Evolutionary conservation across 2,329 filamentous ascomycete genomes (phyloP).

Genomic region (Venturia nashicola): DNA sequence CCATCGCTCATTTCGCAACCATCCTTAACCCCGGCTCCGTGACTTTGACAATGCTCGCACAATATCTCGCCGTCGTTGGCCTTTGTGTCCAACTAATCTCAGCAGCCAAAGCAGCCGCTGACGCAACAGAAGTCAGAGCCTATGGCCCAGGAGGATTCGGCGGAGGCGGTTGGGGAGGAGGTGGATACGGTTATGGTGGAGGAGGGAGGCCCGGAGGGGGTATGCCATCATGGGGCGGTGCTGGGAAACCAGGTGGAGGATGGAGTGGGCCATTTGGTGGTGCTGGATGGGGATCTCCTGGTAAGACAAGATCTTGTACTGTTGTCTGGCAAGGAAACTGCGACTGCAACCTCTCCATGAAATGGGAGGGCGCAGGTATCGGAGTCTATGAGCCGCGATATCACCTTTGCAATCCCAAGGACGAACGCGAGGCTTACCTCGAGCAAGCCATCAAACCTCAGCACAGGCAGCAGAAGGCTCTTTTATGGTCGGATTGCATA

Average conservation of each 20-base stretch:
- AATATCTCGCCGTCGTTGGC: background rate
- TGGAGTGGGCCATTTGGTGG: conserved; percentile 3
- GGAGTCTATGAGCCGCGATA: background rate
- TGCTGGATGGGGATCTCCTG: background rate
- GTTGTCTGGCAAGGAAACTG: background rate
- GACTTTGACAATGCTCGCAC: background rate
- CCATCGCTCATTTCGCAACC: background rate
- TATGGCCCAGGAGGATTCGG: background rate
- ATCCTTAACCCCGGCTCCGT: background rate
- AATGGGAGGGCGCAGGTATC: background rate
- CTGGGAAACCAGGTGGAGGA: background rate
- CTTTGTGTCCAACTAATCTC: background rate
- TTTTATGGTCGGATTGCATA: background rate
- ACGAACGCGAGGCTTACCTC: background rate
- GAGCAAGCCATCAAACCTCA: background rate
- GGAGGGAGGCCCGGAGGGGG: background rate
- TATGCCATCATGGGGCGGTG: background rate
- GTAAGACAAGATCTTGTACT: background rate
- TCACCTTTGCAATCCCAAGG: background rate
- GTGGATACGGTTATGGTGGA: background rate
- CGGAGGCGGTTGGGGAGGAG: background rate
- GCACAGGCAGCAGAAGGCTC: background rate
- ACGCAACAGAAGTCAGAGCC: background rate
- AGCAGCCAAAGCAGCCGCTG: background rate
- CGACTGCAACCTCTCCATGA: background rate